Evolutionary conservation across 768 basidiomycete species (phyloP), one percentile per base, ranked within the genome.

Genomic region (Russula sp.): DNA sequence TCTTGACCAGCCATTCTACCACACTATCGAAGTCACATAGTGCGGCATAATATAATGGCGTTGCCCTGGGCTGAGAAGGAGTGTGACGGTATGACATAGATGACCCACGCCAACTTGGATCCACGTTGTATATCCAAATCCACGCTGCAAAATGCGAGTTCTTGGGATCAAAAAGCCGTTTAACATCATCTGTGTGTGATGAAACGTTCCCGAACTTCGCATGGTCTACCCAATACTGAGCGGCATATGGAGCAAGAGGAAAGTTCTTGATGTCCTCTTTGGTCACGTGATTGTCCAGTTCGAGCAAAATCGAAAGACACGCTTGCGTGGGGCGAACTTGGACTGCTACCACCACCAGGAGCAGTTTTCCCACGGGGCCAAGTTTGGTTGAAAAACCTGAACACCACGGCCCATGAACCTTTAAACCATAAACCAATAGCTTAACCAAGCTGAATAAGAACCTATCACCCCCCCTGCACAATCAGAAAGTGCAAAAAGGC

Each of bases 191-290:
- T n/a, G n/a, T 10, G 4, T 20, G 47, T 8, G 38, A 25, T 16
- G 34, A 50, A 5, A 50, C 57, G 45, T 34, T 34, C 11, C 7
- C 41, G 18, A 41, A 32, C 7, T 43, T 34, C 0, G 52, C 50
- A 8, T 60, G 51, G 6, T 18, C 22, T 3, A 43, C 20, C 59
- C 42, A 60, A n/a, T 53, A 13, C 41, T 10, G n/a, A 8, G 42
- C 59, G 3, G 59, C 59, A 32, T 60, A 60, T 7, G 4, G 9
- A 13, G 57, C 57, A 13, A 58, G 57, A 6, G 57, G 57, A 5
- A 50, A 45, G 1, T 38, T 9, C n/a, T 53, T 14, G n/a, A 56
- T 29, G 2, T 3, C 5, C 5, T 7, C 18, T 29, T 35, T n/a
- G 36, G 34, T 53, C 14, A 60, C 16, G 36, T 36, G 35, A 18